These are phyloP conservation scores for Datisca glomerata DNA, from an alignment of 306 rosid genomes.

Conservation along the genomic window DNA sequence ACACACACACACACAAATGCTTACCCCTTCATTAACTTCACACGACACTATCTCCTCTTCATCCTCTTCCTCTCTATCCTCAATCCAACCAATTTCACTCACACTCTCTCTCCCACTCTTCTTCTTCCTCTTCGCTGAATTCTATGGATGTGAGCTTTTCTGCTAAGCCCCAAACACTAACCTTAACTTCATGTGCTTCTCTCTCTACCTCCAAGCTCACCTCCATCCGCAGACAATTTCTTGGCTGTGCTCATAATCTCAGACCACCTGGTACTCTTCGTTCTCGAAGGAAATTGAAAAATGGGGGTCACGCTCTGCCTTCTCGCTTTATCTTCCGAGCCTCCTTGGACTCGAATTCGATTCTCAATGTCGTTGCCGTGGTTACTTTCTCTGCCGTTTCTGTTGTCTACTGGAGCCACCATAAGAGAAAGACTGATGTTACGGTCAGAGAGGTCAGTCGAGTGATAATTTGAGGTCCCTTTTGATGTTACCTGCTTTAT, in stretches of 20 bases:
- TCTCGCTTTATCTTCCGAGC: conserved; percentile 48
- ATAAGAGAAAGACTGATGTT: conserved; percentile 28
- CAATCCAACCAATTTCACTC: conserved; percentile 8
- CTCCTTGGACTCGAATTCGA: conserved; percentile 34
- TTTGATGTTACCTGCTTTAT: not conserved
- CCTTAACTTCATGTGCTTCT: conserved; percentile 23
- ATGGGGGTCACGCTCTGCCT: conserved; percentile 19
- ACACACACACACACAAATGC: conserved; percentile 2
- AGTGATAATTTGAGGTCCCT: not conserved
- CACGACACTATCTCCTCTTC: conserved; percentile 22
- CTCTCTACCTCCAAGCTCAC: conserved; percentile 22
- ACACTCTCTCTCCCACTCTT: conserved; percentile 4
- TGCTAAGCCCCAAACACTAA: conserved; percentile 28
- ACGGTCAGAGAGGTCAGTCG: conserved; percentile 36
- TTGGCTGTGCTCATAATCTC: conserved; percentile 41
- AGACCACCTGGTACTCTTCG: conserved; percentile 34
- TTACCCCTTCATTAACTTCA: no score
- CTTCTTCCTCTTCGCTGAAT: conserved; percentile 2
- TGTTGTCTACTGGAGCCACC: conserved; percentile 30
- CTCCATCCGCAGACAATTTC: conserved; percentile 38
- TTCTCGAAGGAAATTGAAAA: conserved; percentile 15
- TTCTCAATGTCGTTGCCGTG: conserved; percentile 36
- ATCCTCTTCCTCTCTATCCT: conserved; percentile 19
- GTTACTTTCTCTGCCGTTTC: conserved; percentile 70
- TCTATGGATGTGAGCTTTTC: conserved; percentile 57